A percentile compares a stretch with the other conserved stretches of the same genome.
Evolutionary conservation across 495 filamentous ascomycete species (phyloP).

Genomic region (Hypoxylon lenormandii): DNA sequence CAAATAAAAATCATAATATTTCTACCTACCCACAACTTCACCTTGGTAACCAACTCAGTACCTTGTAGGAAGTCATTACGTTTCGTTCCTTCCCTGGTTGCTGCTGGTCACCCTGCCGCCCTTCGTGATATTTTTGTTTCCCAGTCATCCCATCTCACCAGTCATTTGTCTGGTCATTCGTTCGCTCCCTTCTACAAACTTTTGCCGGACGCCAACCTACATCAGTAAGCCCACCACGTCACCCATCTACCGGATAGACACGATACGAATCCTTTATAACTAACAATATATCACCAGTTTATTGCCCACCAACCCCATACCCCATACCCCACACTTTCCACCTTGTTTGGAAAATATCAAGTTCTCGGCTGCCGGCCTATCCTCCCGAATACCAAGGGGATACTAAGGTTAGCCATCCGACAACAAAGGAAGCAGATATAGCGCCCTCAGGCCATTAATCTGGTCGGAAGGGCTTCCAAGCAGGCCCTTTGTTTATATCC

Average conservation of each 20-base stretch:
- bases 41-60: background rate
- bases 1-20: constrained; percentile 11
- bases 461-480: constrained; percentile 3
- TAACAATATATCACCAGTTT: constrained; percentile 38
- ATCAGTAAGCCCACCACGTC: constrained; percentile 20
- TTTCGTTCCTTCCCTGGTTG: constrained; percentile 14
- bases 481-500: constrained; percentile 31
- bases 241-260: constrained; percentile 34
- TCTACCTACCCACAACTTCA: background rate
- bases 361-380: constrained; percentile 33
- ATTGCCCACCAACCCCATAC: constrained; percentile 9
- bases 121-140: constrained; percentile 6
- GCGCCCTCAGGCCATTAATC: background rate
- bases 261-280: constrained; percentile 15
- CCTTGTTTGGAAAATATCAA: constrained; percentile 34
- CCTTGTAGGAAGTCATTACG: too few species aligned
- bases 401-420: constrained; percentile 6
- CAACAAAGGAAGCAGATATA: constrained; percentile 30
- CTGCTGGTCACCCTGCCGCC: constrained; percentile 23
- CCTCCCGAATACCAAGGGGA: constrained; percentile 22
- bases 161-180: background rate
- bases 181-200: constrained; percentile 5
- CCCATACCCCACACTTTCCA: constrained; percentile 28
- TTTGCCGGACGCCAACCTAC: constrained; percentile 36
- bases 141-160: constrained; percentile 12